phyloP scores from a whole-genome alignment of 2,329 filamentous ascomycete species.

The Botryotinia convoluta region DNA sequence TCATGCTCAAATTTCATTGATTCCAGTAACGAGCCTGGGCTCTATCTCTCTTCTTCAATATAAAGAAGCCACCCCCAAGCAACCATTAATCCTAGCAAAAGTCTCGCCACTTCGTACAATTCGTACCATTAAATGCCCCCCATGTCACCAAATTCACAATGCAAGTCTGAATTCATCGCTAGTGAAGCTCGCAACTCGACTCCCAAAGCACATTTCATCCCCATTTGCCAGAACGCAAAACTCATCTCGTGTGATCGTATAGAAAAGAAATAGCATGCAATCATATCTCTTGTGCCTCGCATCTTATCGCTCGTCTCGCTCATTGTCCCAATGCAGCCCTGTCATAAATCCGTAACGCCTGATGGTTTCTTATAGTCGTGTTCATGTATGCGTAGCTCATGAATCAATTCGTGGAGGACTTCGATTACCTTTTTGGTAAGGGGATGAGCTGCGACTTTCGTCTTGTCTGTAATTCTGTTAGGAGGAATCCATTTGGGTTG shows the following conservation, averaged over 20 bases:
- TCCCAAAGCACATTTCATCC: background rate
- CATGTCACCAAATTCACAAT: background rate
- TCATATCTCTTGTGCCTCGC: slow-evolving; percentile 10
- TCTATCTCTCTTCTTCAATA: background rate
- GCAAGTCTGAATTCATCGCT: background rate
- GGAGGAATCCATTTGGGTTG: background rate
- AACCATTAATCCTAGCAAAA: background rate
- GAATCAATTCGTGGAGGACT: slow-evolving; percentile 29
- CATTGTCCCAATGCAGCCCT: background rate
- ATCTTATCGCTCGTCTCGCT: background rate
- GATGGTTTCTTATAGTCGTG: background rate
- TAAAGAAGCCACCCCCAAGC: background rate
- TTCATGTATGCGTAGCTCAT: slow-evolving; percentile 7
- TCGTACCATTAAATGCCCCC: background rate
- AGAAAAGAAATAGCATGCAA: background rate
- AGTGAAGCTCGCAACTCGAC: background rate
- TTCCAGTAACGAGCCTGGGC: background rate
- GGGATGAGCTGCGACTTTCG: slow-evolving; percentile 25
- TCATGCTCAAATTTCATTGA: background rate
- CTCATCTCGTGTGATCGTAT: background rate
- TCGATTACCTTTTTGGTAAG: slow-evolving; percentile 19
- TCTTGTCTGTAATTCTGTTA: slow-evolving; percentile 17
- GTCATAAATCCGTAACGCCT: slow-evolving; percentile 6
- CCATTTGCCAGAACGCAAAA: background rate
- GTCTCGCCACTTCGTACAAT: background rate